Evolutionary conservation across 176 grass and related monocot genomes (phyloP).

Genomic region (Ananas comosus): DNA sequence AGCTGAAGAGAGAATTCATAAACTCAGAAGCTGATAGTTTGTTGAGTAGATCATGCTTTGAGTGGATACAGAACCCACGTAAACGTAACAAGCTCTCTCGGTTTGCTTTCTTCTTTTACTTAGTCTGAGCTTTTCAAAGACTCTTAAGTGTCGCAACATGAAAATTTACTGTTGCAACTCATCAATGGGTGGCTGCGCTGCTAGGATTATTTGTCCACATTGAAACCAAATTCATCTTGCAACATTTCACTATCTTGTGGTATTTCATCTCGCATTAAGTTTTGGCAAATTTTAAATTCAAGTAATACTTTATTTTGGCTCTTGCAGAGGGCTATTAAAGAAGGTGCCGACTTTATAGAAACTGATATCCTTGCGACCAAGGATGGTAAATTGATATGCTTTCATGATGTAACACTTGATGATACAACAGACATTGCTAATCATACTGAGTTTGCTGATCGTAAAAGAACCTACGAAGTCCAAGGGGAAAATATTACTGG

Average conservation of each 20-base stretch:
- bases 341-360: constrained; percentile 86
- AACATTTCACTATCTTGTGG: neutral
- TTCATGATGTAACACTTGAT: constrained; percentile 68
- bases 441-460: constrained; percentile 40
- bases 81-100: too few species aligned
- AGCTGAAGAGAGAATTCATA: too few species aligned
- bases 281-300: neutral
- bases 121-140: too few species aligned
- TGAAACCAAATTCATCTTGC: neutral
- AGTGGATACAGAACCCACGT: too few species aligned
- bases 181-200: neutral
- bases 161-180: neutral
- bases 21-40: too few species aligned
- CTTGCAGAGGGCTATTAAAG: constrained; percentile 64
- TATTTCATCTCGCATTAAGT: neutral
- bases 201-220: neutral
- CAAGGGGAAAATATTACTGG: constrained; percentile 62
- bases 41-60: too few species aligned
- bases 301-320: constrained; percentile 1
- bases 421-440: constrained; percentile 36
- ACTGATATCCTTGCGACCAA: constrained; percentile 68
- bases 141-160: too few species aligned
- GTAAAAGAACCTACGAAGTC: constrained; percentile 89
- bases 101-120: too few species aligned
- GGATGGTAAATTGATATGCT: constrained; percentile 58